Percentiles rank a stretch among this genome's conserved stretches.
Conservation (phyloP, 2,329 filamentous ascomycete species). For the Venturia aucupariae region DNA sequence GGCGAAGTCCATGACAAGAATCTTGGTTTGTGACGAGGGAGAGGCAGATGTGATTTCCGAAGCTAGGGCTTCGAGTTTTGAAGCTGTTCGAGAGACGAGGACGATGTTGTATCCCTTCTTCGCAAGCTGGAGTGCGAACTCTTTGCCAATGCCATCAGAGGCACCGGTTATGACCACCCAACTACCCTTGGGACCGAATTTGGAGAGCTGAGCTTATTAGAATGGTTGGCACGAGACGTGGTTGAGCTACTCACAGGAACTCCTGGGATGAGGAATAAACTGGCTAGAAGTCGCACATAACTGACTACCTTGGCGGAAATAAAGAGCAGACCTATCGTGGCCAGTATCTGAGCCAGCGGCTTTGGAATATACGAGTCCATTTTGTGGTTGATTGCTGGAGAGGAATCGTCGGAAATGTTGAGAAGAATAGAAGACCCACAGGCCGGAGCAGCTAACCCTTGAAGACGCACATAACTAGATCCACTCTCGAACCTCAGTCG, state of each 20-base stretch:
- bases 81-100: constrained; percentile 89
- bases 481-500: not conserved
- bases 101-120: constrained; percentile 89
- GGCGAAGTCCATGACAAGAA: constrained; percentile 85
- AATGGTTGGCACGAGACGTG: constrained; percentile 8
- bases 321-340: constrained; percentile 30
- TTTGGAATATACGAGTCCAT: constrained; percentile 8
- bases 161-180: constrained; percentile 95
- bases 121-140: constrained; percentile 85
- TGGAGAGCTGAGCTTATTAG: constrained; percentile 55
- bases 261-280: constrained; percentile 41
- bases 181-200: constrained; percentile 82
- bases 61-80: constrained; percentile 74
- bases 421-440: no score
- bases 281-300: constrained; percentile 38
- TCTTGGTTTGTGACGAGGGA: constrained; percentile 49
- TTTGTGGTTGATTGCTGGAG: not conserved
- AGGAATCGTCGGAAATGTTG: constrained; percentile 10
- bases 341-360: constrained; percentile 18
- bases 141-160: constrained; percentile 93
- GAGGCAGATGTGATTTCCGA: constrained; percentile 65
- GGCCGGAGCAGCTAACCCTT: constrained; percentile 1
- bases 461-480: not conserved
- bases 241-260: constrained; percentile 30
- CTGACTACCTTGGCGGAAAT: constrained; percentile 33